Percentiles rank a stretch among this genome's conserved stretches.
Evolutionary conservation across 1,284 basidiomycete species (phyloP).

Genomic region (Ustilago hordei): DNA sequence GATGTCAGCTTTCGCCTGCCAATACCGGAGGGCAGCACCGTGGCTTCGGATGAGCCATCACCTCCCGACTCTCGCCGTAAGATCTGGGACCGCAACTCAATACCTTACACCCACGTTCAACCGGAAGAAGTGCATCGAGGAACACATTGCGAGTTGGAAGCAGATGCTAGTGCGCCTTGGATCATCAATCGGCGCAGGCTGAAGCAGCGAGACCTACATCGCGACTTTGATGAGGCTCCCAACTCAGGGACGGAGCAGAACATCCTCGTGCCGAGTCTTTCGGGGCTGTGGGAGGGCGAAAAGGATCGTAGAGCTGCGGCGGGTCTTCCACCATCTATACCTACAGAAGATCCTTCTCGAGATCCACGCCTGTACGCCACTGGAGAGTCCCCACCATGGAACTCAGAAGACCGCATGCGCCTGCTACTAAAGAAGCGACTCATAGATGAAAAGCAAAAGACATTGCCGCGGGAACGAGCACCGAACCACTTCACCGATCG

Average conservation of each 20-base stretch:
- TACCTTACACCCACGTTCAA: conserved; percentile 43
- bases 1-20: conserved; percentile 73
- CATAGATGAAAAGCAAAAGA: conserved; percentile 71
- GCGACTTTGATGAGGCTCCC: conserved; percentile 71
- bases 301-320: conserved; percentile 75
- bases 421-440: conserved; percentile 63
- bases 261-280: conserved; percentile 86
- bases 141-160: conserved; percentile 82
- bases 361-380: conserved; percentile 44
- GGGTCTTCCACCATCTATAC: conserved; percentile 54
- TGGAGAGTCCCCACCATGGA: conserved; percentile 59
- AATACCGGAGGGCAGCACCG: conserved; percentile 69
- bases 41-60: conserved; percentile 23
- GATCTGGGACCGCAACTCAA: conserved; percentile 43
- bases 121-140: conserved; percentile 68
- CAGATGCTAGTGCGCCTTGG: conserved; percentile 83
- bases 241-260: conserved; percentile 70
- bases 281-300: conserved; percentile 96
- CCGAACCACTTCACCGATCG: conserved; percentile 47
- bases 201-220: conserved; percentile 78
- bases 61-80: conserved; percentile 30
- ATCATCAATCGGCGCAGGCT: conserved; percentile 85
- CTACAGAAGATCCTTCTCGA: conserved; percentile 45
- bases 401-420: conserved; percentile 68
- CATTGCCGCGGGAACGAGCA: conserved; percentile 35